phyloP scores from a whole-genome alignment of 768 basidiomycete species.

The Trametes meyenii region DNA sequence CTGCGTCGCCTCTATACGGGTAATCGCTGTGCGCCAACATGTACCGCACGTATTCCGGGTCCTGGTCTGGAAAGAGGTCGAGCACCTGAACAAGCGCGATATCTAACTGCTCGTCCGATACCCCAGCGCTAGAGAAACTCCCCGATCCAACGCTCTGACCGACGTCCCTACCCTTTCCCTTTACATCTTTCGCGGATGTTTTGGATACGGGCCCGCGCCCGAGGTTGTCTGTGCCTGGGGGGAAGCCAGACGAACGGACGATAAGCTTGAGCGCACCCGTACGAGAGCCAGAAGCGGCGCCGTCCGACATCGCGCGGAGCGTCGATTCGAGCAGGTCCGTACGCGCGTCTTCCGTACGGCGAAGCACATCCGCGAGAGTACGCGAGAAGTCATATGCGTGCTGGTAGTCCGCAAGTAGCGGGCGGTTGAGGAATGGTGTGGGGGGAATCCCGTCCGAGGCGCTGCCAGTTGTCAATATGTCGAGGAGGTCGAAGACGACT shows the following conservation, averaged over 20 bases:
- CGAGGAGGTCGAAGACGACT: constrained; percentile 60
- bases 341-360: constrained; percentile 55
- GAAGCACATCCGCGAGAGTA: constrained; percentile 50
- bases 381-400: constrained; percentile 61
- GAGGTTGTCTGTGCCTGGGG: constrained; percentile 43
- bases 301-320: constrained; percentile 42
- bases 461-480: constrained; percentile 40
- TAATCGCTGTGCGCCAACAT: constrained; percentile 53
- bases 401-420: constrained; percentile 75
- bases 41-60: constrained; percentile 57
- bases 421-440: constrained; percentile 59
- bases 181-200: constrained; percentile 3
- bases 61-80: constrained; percentile 72
- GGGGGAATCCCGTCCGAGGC: constrained; percentile 13
- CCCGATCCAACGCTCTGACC: constrained; percentile 6
- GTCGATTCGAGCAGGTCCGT: constrained; percentile 58
- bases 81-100: constrained; percentile 67
- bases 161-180: constrained; percentile 36
- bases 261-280: constrained; percentile 65
- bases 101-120: constrained; percentile 50
- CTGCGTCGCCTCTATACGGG: constrained; percentile 56
- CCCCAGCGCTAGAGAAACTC: background rate
- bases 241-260: constrained; percentile 60
- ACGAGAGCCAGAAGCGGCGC: constrained; percentile 23
- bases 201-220: constrained; percentile 43